These are phyloP conservation scores for Myriosclerotinia scirpicola DNA, from an alignment of 2,329 filamentous ascomycete species.

Conservation along the genomic window DNA sequence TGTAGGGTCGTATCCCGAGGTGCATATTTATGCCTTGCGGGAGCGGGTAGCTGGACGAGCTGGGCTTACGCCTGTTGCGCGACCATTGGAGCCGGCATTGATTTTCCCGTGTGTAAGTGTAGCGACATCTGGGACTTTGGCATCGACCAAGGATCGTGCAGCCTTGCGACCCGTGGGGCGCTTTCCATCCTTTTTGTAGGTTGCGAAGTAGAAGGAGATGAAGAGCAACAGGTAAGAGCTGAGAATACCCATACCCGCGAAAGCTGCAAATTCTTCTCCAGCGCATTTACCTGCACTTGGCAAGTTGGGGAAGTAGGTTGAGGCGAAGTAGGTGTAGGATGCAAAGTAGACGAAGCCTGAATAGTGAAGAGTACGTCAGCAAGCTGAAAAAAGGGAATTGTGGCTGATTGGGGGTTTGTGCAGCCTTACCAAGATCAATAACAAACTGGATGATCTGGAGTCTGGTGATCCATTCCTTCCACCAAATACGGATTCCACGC, in stretches of 20 bases:
- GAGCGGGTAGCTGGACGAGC: constrained; percentile 39
- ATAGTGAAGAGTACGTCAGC: constrained; percentile 31
- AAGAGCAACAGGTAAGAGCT: constrained; percentile 96
- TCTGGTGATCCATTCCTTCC: constrained; percentile 99
- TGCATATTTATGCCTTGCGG: constrained; percentile 39
- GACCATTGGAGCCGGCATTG: constrained; percentile 54
- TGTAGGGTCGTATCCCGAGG: constrained; percentile 12
- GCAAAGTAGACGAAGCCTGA: constrained; percentile 96
- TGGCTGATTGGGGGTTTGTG: constrained; percentile 10
- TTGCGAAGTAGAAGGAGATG: constrained; percentile 98
- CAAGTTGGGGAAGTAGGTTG: constrained; percentile 81
- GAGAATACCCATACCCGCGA: constrained; percentile 87
- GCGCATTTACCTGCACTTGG: constrained; percentile 85
- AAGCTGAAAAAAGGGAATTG: constrained; percentile 25
- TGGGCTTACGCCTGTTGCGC: constrained; percentile 45
- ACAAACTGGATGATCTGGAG: constrained; percentile 97
- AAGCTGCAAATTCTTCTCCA: constrained; percentile 94
- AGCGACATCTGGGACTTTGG: constrained; percentile 40
- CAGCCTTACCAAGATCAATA: constrained; percentile 77
- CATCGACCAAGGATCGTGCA: constrained; percentile 48
- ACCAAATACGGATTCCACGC: constrained; percentile 93
- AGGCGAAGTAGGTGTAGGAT: constrained; percentile 97
- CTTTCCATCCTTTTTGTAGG: constrained; percentile 82
- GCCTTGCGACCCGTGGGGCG: constrained; percentile 84
- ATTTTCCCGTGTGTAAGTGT: constrained; percentile 39